Base-by-base conservation (phyloP, 1,139 yeast genomes). In the Eremothecium coryli region DNA sequence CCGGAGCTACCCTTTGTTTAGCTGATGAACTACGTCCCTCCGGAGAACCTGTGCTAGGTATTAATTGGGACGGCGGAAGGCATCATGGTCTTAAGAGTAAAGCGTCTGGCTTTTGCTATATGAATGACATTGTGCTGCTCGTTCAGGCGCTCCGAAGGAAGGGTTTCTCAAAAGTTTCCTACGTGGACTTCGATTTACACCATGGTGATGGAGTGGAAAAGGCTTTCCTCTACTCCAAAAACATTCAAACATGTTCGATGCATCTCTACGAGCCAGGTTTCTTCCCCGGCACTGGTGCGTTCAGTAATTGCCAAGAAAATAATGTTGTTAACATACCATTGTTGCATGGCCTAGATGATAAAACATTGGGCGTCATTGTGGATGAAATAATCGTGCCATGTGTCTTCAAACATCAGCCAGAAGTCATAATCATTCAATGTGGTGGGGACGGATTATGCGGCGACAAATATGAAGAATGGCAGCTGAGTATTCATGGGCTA, bases 51-150 rank as follows among this genome's bases (percentile, higher is more conserved):
- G 48, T 56, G 4, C 60, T 76, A 2, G 77, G 70, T 0, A 64
- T 81, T 29, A 79, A 79, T 48, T 81, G 88, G 88, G 73, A 73
- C 46, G 93, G 93, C 2, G 93, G 93, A 1, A 56, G 93, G 33
- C 93, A 81, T 49, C 93, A 81, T 54, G 76, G 79, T 5, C 61
- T 58, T 26, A 70, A 69, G 43, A 50, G 66, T 0, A 60, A 51
- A 26, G 82, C 85, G 1, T 66, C 81, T 10, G 93, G 93, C 4
- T 81, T 77, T 48, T 81, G 93, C 50, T 81, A 81, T 47, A 60
- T 78, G 5, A 80, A 81, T 45, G 93, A 81, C 49, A 66, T 76
- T 5, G 76, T 73, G 0, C 49, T 81, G 14, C 68, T 74, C 0
- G 75, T 81, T 3, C 57, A 63, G 30, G 56, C 57, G 37, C 40